A percentile compares a stretch with the other conserved stretches of the same genome.
phyloP scores from a whole-genome alignment of 1,284 basidiomycete genomes.

The Papiliotrema laurentii region DNA sequence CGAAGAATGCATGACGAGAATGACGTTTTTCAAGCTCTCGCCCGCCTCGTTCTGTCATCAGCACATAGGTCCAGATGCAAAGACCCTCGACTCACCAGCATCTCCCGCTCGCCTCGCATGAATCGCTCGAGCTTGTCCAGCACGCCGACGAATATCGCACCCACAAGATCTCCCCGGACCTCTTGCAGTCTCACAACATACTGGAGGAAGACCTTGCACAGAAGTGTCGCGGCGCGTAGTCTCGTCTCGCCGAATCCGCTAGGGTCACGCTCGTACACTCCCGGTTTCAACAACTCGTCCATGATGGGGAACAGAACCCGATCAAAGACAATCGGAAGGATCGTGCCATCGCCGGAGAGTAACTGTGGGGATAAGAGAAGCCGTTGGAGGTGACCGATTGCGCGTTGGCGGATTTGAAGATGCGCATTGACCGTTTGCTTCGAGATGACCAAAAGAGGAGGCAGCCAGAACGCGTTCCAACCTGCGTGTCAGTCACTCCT shows the following conservation, averaged over 20 bases:
- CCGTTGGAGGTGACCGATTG: constrained; percentile 81
- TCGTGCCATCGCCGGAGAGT: constrained; percentile 55
- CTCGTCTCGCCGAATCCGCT: constrained; percentile 86
- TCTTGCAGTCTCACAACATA: constrained; percentile 72
- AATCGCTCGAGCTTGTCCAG: constrained; percentile 84
- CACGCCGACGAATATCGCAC: constrained; percentile 83
- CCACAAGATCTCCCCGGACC: constrained; percentile 57
- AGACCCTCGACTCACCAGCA: constrained; percentile 60
- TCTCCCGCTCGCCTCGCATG: constrained; percentile 81
- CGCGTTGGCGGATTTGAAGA: constrained; percentile 76
- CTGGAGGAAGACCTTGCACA: constrained; percentile 95
- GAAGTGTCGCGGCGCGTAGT: constrained; percentile 73
- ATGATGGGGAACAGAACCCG: constrained; percentile 86
- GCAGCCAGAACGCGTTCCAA: constrained; percentile 77
- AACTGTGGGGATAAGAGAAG: constrained; percentile 77
- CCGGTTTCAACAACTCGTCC: constrained; percentile 84
- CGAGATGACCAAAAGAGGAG: constrained; percentile 69
- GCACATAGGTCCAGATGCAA: constrained; percentile 5
- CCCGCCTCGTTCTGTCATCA: constrained; percentile 76
- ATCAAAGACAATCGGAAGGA: constrained; percentile 80
- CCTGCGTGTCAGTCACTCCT: constrained; percentile 50
- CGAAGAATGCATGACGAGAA: constrained; percentile 92
- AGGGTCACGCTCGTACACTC: constrained; percentile 73
- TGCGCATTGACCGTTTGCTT: constrained; percentile 82
- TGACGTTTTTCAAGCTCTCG: constrained; percentile 93